Conservation (phyloP, 768 basidiomycete species). For the Mycena rosella region DNA sequence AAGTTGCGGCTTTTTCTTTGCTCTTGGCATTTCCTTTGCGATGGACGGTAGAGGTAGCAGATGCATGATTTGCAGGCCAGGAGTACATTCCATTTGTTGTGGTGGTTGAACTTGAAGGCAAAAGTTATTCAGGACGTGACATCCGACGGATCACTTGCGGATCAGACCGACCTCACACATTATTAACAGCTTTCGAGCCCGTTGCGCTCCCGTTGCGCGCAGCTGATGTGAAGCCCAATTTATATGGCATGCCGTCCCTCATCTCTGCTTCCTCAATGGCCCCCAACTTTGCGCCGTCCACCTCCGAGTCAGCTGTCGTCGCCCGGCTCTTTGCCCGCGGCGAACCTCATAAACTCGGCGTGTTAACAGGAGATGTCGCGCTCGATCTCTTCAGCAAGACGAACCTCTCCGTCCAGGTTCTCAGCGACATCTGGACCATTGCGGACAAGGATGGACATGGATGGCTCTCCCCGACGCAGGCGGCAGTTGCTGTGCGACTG, state of each 20-base stretch:
- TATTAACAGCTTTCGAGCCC: constrained; percentile 19
- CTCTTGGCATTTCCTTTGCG: constrained; percentile 48
- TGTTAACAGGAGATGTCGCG: constrained; percentile 62
- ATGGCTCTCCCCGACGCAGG: constrained; percentile 60
- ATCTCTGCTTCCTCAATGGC: constrained; percentile 14
- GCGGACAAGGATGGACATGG: constrained; percentile 68
- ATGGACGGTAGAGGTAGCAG: constrained; percentile 19
- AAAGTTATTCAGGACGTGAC: not conserved
- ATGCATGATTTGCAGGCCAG: constrained; percentile 72
- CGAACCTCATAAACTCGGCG: constrained; percentile 57
- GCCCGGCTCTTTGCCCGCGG: constrained; percentile 49
- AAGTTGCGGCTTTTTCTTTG: constrained; percentile 49
- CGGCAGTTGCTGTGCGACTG: constrained; percentile 60
- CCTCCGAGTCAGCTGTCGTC: constrained; percentile 48
- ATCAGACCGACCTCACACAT: no score
- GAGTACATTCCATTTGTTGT: constrained; percentile 78
- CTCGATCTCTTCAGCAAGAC: constrained; percentile 64
- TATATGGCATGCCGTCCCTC: constrained; percentile 6
- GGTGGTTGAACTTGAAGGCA: not conserved
- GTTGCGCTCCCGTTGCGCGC: no score
- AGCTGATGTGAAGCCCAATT: constrained; percentile 9
- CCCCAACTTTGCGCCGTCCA: constrained; percentile 31
- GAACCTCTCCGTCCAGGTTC: constrained; percentile 55
- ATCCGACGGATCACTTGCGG: no score
- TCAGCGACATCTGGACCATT: constrained; percentile 68